phyloP scores from a whole-genome alignment of 2,329 filamentous ascomycete genomes.

The Cordyceps pruinosa region DNA sequence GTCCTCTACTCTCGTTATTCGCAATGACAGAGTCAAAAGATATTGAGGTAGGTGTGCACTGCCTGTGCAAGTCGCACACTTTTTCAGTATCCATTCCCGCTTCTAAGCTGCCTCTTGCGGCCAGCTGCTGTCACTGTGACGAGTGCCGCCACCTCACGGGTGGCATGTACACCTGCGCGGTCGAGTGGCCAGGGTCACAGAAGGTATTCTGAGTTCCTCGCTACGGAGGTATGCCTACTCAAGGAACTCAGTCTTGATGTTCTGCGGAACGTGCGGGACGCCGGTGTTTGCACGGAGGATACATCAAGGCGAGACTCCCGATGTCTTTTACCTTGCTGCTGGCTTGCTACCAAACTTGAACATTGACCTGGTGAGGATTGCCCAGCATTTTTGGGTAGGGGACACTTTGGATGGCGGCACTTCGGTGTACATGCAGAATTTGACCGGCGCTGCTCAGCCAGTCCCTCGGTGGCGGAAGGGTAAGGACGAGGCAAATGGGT shows the following conservation, averaged over 20 bases:
- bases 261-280: conserved; percentile 37
- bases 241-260: conserved; percentile 26
- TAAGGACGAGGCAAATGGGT: conserved; percentile 18
- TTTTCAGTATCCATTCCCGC: conserved; percentile 30
- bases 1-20: background rate
- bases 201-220: conserved; percentile 19
- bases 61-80: conserved; percentile 36
- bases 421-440: conserved; percentile 35
- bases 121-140: conserved; percentile 39
- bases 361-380: conserved; percentile 25
- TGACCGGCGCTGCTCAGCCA: conserved; percentile 24
- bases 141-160: conserved; percentile 41
- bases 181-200: conserved; percentile 31
- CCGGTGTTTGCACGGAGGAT: conserved; percentile 34
- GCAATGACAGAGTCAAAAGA: background rate
- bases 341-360: conserved; percentile 29
- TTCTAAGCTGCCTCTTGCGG: conserved; percentile 34
- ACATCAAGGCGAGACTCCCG: background rate
- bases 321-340: conserved; percentile 27
- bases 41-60: conserved; percentile 21
- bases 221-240: conserved; percentile 32
- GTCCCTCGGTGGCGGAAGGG: conserved; percentile 23
- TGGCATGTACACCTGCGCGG: conserved; percentile 32
- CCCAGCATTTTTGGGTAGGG: conserved; percentile 36
- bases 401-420: conserved; percentile 49